These are phyloP conservation scores for Amphirosellinia nigrospora DNA, from an alignment of 495 filamentous ascomycete species.

Conservation along the genomic window DNA sequence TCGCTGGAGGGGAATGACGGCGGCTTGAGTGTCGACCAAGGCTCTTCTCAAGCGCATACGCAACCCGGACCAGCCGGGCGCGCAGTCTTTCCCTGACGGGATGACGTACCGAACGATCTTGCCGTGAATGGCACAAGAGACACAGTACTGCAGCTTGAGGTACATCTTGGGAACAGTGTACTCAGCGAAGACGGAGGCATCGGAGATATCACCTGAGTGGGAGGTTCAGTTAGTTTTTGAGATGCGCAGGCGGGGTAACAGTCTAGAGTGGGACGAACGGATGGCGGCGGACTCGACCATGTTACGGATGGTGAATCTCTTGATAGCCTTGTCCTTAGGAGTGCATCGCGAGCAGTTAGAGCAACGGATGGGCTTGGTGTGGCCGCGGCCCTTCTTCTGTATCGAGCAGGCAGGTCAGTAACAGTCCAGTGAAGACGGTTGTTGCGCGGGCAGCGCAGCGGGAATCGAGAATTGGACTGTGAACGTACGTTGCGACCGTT, in stretches of 20 bases:
- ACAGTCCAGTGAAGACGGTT: conserved; percentile 70
- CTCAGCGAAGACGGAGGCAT: conserved; percentile 98
- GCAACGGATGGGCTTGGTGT: conserved; percentile 99
- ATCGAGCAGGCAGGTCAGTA: conserved; percentile 57
- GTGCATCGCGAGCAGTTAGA: conserved; percentile 99
- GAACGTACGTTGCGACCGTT: conserved; percentile 67
- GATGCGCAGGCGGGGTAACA: conserved; percentile 23
- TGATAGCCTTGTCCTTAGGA: conserved; percentile 99
- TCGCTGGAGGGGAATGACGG: conserved; percentile 26
- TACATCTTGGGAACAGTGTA: conserved; percentile 99
- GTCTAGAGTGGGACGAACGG: conserved; percentile 70
- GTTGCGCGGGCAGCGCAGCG: conserved; percentile 30
- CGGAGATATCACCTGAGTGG: conserved; percentile 94
- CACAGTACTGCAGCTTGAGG: conserved; percentile 99
- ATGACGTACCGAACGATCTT: conserved; percentile 98
- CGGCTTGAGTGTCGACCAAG: conserved; percentile 61
- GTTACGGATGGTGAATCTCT: conserved; percentile 99
- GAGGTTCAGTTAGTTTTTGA: not conserved
- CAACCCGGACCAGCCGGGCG: conserved; percentile 33
- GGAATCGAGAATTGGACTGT: conserved; percentile 20
- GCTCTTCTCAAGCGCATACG: conserved; percentile 64
- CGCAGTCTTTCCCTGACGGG: conserved; percentile 43
- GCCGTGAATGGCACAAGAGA: conserved; percentile 99
- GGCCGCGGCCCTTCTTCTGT: conserved; percentile 94
- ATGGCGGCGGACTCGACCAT: conserved; percentile 99